Base-by-base conservation (phyloP, 129 eudicot genomes). In the Erigeron canadensis region DNA sequence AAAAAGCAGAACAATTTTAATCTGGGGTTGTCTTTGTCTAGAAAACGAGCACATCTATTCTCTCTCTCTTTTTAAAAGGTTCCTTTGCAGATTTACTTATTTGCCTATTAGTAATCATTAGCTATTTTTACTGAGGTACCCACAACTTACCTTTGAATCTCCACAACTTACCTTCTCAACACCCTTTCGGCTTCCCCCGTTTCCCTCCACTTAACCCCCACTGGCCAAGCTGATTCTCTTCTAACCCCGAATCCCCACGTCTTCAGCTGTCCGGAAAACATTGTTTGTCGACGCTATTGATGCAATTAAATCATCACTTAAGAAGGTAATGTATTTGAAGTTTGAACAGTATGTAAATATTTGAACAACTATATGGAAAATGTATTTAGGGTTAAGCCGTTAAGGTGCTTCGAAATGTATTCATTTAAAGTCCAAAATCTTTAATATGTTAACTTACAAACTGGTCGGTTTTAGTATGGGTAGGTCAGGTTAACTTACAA, bases 121-220 rank as follows among this genome's bases (percentile, higher is more conserved):
- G 38, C 5, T 22, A 10, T 56, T 56, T n/a, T 56, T 16, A 5
- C 17, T 56, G 62, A 56, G 62, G 62, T n/a, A n/a, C n/a, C 98
- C 81, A 63, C 86, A 80, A 64, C 90, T 61, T n/a, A n/a, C n/a
- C 67, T 79, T 55, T 93, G 96, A 95, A 47, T 95, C 51, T 82
- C 90, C 61, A 47, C 83, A 56, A 10, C 79, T 67, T 77, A 87
- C 82, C 96, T 89, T 80, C 72, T 47, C 65, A 12, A 18, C 51
- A 8, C 86, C 50, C 95, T 89, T 47, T 71, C 93, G 46, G 10
- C 84, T 58, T 67, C 93, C 77, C 23, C 81, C 70, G 88, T 85
- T 69, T 89, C 98, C 80, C 87, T 89, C 87, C 96, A 89, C 86
- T 83, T 87, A 63, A 87, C 98, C 65, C 92, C 98, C 75, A 80